Evolutionary conservation across 805 yeast genomes (phyloP).

Genomic region (Hyphopichia homilentoma): DNA sequence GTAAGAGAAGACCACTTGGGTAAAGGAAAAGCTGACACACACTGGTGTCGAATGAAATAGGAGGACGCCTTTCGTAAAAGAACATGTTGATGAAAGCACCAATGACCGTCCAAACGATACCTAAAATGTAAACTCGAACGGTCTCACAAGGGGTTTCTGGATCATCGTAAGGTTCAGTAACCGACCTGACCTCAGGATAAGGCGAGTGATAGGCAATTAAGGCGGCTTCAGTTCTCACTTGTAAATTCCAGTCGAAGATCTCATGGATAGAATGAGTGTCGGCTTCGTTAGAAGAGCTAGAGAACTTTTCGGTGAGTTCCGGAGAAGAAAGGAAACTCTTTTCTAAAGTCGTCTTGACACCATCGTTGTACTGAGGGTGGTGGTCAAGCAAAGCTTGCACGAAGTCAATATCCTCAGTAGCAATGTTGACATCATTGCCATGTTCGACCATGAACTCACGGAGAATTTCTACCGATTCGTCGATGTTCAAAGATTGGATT

Average conservation of each 20-base stretch:
- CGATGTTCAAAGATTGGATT: conserved; percentile 18
- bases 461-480: conserved; percentile 27
- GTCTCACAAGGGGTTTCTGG: conserved; percentile 35
- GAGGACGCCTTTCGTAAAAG: conserved; percentile 51
- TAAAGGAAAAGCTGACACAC: conserved; percentile 44
- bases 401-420: conserved; percentile 30
- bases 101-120: conserved; percentile 46
- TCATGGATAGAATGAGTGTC: conserved; percentile 2
- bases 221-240: conserved; percentile 39
- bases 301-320: no score
- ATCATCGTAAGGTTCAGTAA: conserved; percentile 31
- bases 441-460: conserved; percentile 35
- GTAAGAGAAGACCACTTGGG: conserved; percentile 38
- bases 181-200: conserved; percentile 29
- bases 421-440: conserved; percentile 32
- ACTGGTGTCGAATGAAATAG: conserved; percentile 37
- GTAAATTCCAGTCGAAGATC: conserved; percentile 17
- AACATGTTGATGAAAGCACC: conserved; percentile 55
- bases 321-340: no score
- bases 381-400: no score
- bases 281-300: no score
- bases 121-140: conserved; percentile 48
- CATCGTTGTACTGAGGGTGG: no score
- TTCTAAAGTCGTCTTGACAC: no score
- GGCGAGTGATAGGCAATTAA: conserved; percentile 33